These are phyloP conservation scores for Brettanomyces anomalus DNA, from an alignment of 805 yeast species.

Conservation along the genomic window DNA sequence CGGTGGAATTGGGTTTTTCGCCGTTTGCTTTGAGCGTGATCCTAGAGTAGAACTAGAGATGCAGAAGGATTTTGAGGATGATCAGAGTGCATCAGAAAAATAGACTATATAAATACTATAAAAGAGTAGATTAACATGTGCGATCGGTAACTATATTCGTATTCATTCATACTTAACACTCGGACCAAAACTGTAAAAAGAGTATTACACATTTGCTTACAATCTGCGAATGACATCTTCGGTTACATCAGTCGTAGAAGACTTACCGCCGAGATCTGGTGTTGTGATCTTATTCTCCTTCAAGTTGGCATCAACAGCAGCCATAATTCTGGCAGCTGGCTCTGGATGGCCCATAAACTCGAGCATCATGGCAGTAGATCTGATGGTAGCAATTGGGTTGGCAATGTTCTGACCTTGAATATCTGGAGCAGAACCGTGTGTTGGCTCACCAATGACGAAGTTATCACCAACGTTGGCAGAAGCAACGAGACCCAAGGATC, in stretches of 20 bases:
- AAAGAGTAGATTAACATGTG: conserved; percentile 15
- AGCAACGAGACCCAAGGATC: conserved; percentile 96
- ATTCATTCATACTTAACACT: not conserved
- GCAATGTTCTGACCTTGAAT: conserved; percentile 92
- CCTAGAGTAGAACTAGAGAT: not conserved
- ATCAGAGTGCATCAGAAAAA: not conserved
- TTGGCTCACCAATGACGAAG: conserved; percentile 98
- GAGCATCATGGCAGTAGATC: conserved; percentile 95
- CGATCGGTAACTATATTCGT: conserved; percentile 21
- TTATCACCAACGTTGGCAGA: conserved; percentile 95
- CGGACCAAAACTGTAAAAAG: not conserved
- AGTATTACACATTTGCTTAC: conserved; percentile 16
- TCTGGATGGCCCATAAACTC: conserved; percentile 89
- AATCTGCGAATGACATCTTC: conserved; percentile 65
- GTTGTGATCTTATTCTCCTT: conserved; percentile 71
- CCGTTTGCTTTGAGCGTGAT: conserved; percentile 72
- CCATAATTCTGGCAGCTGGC: conserved; percentile 87
- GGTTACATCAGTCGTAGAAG: conserved; percentile 79
- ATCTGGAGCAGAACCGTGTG: conserved; percentile 99
- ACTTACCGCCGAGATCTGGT: conserved; percentile 91
- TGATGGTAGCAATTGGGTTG: conserved; percentile 95
- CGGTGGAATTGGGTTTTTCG: conserved; percentile 99
- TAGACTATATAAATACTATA: conserved; percentile 3
- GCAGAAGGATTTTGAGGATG: not conserved
- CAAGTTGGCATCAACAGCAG: conserved; percentile 91